Evolutionary conservation across 2,329 filamentous ascomycete genomes (phyloP).

Genomic region (Dactylellina cionopaga): DNA sequence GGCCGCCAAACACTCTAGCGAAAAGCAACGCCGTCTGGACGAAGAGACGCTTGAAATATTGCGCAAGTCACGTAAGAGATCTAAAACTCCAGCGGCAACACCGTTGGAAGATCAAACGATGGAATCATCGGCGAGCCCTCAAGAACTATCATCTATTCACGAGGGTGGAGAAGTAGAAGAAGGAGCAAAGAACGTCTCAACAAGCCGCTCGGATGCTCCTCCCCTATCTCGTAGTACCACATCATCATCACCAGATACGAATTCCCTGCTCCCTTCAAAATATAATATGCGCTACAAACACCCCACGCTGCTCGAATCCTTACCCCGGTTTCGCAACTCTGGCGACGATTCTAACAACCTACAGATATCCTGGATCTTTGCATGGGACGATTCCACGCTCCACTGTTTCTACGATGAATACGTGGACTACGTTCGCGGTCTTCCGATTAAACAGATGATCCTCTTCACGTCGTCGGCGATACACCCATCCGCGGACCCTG

Average conservation of each 20-base stretch:
- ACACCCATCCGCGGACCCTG: slow-evolving; percentile 2
- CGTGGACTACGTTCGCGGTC: slow-evolving; percentile 27
- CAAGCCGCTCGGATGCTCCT: slow-evolving; percentile 22
- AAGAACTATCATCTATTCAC: neutral
- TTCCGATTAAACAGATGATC: slow-evolving; percentile 25
- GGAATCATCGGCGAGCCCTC: too few species aligned
- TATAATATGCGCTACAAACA: neutral
- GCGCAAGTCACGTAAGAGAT: slow-evolving; percentile 4
- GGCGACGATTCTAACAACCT: slow-evolving; percentile 6
- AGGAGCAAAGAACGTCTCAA: slow-evolving; percentile 1
- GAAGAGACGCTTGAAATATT: neutral
- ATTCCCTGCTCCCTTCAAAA: neutral
- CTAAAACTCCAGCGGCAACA: neutral
- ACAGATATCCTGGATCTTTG: slow-evolving; percentile 40
- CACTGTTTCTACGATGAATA: slow-evolving; percentile 41
- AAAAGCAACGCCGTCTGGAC: neutral
- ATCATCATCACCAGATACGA: neutral
- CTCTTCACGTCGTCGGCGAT: slow-evolving; percentile 24
- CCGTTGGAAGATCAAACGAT: neutral
- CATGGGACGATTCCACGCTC: slow-evolving; percentile 28
- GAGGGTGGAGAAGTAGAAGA: neutral
- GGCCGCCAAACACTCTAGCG: neutral
- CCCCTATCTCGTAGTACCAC: neutral
- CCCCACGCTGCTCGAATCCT: slow-evolving; percentile 1
- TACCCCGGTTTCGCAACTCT: neutral